Evolutionary conservation across 768 basidiomycete species (phyloP).

Genomic region (Kwoniella dejecticola): DNA sequence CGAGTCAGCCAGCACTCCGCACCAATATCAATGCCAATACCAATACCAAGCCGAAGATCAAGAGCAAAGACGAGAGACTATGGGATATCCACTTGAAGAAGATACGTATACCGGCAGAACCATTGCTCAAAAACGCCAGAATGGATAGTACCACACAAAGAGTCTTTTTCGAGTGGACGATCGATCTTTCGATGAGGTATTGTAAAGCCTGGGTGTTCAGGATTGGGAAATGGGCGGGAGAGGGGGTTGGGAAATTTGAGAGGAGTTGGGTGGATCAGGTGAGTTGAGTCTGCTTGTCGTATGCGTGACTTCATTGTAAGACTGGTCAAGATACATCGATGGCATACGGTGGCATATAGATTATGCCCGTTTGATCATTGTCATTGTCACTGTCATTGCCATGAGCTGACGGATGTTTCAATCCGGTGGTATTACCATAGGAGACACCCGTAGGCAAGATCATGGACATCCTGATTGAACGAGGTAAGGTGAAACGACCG

Average conservation of each 20-base stretch:
- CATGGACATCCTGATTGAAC: conserved; percentile 32
- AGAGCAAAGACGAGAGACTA: conserved; percentile 41
- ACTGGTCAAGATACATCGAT: too few relatives aligned
- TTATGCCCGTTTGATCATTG: too few relatives aligned
- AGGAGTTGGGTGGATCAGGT: conserved; percentile 35
- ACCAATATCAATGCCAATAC: background rate
- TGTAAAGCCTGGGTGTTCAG: conserved; percentile 24
- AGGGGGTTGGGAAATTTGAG: conserved; percentile 22
- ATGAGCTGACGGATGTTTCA: too few relatives aligned
- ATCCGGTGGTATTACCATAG: too few relatives aligned
- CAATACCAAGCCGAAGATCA: conserved; percentile 13
- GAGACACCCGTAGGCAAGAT: conserved; percentile 36
- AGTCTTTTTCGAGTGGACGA: conserved; percentile 41
- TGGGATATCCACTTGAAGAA: conserved; percentile 45
- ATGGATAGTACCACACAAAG: conserved; percentile 10
- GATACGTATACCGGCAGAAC: conserved; percentile 24
- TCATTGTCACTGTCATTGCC: too few relatives aligned
- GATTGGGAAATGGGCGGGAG: conserved; percentile 22
- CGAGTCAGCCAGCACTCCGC: too few relatives aligned
- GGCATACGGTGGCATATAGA: too few relatives aligned
- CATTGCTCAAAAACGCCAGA: conserved; percentile 11
- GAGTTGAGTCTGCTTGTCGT: too few relatives aligned
- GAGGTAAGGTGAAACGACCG: conserved; percentile 14
- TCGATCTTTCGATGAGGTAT: conserved; percentile 7
- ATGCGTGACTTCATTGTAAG: too few relatives aligned